Conservation (phyloP, 23 red algal genomes). For the Chondrus crispus region DNA sequence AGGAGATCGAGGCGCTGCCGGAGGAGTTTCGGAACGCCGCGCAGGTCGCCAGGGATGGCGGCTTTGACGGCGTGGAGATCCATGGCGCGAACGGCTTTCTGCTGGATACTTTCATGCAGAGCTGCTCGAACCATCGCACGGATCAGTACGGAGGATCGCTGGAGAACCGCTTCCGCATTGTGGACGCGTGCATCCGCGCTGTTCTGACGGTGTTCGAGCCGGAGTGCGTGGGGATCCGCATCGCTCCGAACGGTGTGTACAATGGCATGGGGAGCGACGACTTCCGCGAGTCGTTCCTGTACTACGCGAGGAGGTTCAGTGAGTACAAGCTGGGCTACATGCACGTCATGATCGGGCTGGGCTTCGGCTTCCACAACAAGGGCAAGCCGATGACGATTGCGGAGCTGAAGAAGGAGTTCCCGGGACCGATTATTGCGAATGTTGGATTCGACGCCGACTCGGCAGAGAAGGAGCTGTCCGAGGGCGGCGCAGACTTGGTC, state of each 20-base stretch:
- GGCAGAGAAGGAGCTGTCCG: conserved; percentile 52
- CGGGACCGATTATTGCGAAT: conserved; percentile 63
- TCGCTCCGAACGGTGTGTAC: conserved; percentile 77
- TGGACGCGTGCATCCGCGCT: conserved; percentile 49
- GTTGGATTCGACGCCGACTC: conserved; percentile 60
- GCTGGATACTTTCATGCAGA: conserved; percentile 80
- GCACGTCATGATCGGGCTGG: conserved; percentile 73
- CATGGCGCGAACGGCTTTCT: conserved; percentile 82
- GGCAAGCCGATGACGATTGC: conserved; percentile 42
- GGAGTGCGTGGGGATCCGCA: conserved; percentile 55
- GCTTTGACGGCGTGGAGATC: conserved; percentile 87
- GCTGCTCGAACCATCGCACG: conserved; percentile 48
- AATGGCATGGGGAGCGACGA: conserved; percentile 68
- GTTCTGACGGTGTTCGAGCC: conserved; percentile 52
- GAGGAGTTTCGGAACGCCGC: conserved; percentile 65
- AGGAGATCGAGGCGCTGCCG: conserved; percentile 55
- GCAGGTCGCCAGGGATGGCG: conserved; percentile 46
- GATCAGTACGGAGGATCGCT: conserved; percentile 80
- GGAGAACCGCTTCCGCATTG: conserved; percentile 60
- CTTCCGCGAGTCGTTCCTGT: conserved; percentile 55
- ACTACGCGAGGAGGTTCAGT: conserved; percentile 57
- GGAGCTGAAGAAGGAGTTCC: conserved; percentile 56
- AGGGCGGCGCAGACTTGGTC: conserved; percentile 55
- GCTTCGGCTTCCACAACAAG: conserved; percentile 59
- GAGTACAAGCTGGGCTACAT: conserved; percentile 66